Conservation (phyloP, 176 grass and related monocot genomes). For the Paspalum notatum region DNA sequence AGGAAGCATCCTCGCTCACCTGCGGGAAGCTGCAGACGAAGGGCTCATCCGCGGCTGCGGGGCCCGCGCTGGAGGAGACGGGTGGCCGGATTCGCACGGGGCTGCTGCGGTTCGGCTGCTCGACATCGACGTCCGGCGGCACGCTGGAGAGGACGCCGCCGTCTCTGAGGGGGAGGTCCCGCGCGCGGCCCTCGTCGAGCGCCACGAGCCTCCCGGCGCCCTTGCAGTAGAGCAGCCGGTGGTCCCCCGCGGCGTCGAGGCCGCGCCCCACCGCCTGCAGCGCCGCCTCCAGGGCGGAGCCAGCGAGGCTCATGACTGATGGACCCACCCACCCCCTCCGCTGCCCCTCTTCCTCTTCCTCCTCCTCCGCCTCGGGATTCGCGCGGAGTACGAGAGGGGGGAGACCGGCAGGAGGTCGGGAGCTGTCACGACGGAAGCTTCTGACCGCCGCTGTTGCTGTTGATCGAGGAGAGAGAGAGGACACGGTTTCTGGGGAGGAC, state of each 20-base stretch:
- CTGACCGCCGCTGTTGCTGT: slow-evolving; percentile 65
- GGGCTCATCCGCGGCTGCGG: slow-evolving; percentile 30
- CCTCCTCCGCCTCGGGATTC: slow-evolving; percentile 42
- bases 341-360: slow-evolving; percentile 22
- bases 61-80: not conserved
- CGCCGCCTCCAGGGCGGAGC: slow-evolving; percentile 70
- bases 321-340: not conserved
- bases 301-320: slow-evolving; percentile 47
- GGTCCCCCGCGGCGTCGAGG: slow-evolving; percentile 71
- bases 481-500: slow-evolving; percentile 70
- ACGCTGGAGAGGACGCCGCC: slow-evolving; percentile 59
- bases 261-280: slow-evolving; percentile 73
- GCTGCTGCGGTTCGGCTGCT: slow-evolving; percentile 22
- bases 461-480: slow-evolving; percentile 32
- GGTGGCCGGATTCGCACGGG: slow-evolving; percentile 41
- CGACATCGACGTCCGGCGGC: slow-evolving; percentile 59
- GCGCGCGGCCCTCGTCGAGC: slow-evolving; percentile 53
- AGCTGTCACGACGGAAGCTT: slow-evolving; percentile 43
- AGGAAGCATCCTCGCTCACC: slow-evolving; percentile 47
- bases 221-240: slow-evolving; percentile 80
- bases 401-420: not conserved
- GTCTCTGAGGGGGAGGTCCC: slow-evolving; percentile 40
- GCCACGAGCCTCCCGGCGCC: slow-evolving; percentile 65
- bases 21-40: slow-evolving; percentile 68
- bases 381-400: slow-evolving; percentile 8